Base-by-base conservation (phyloP, 2,329 filamentous ascomycete species). In the Scytalidium lignicola region DNA sequence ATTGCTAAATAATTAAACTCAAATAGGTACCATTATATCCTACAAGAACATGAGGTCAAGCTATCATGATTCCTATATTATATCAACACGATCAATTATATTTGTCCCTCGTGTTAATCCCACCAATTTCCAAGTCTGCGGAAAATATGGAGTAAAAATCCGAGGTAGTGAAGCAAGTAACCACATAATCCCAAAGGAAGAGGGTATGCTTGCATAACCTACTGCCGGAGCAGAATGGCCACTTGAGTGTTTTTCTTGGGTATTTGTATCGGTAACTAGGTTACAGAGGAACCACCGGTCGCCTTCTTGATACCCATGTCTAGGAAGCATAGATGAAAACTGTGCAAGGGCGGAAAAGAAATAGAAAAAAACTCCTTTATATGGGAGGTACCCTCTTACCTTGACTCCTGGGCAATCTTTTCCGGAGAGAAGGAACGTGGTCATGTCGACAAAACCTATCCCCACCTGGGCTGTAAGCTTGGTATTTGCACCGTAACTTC, bases 401-500 rank as follows among this genome's bases (percentile, higher is more conserved):
- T 64, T 60, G 46, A 73, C 46, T 5, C 64, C 57, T 13, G 54
- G 58, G 51, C 89, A 91, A 66, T 97, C 88, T 2, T 70, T 67
- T 52, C 82, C 75, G 1, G 77, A 68, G 41, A 97, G 70, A 20
- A 96, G 70, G 54, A 99, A 85, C 10, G 85, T 87, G 23, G 83
- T 82, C 41, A 90, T 72, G 63, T 96, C 90, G 46, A 97, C 85
- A 55, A 96, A 85, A 0, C 89, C 90, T 22, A 85, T 75, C 1
- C 83, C 79, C 7, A 74, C 50, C 29, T 78, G 76, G 1, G 90
- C 86, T 17, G 77, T 70, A 48, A 96, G 84, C 54, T 76, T 79
- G 58, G 84, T 90, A 41, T 83, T 84, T 23, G 90, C 88, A n/a
- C 89, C 88, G 63, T 96, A 96, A 1, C 88, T 91, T 61, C 89